Evolutionary conservation across 2,329 filamentous ascomycete genomes (phyloP).

Genomic region (Verticillium longisporum): DNA sequence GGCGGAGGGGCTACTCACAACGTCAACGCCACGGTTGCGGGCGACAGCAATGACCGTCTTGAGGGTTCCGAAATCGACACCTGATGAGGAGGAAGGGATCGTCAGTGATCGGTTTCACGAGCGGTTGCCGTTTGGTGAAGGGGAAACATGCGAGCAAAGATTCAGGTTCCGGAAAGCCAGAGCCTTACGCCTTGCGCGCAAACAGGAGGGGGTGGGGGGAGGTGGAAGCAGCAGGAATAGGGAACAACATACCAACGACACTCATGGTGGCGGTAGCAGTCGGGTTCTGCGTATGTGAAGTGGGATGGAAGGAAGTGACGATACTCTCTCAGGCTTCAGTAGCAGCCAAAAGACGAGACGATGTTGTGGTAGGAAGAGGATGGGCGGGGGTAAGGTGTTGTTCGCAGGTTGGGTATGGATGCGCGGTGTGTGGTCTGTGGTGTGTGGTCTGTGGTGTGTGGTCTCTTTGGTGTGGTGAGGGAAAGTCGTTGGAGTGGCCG

Average conservation of each 20-base stretch:
- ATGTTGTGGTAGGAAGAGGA: neutral
- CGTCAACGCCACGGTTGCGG: constrained; percentile 97
- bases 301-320: constrained; percentile 5
- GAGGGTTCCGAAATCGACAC: constrained; percentile 91
- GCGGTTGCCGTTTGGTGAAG: neutral
- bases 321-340: neutral
- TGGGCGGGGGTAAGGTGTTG: neutral
- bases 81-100: constrained; percentile 28
- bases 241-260: constrained; percentile 42
- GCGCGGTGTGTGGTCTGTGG: neutral
- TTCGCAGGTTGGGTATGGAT: neutral
- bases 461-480: constrained; percentile 2
- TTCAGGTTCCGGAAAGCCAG: neutral
- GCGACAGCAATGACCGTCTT: constrained; percentile 98
- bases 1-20: constrained; percentile 59
- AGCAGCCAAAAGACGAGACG: neutral
- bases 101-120: neutral
- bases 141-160: neutral
- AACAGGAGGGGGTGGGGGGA: constrained; percentile 6
- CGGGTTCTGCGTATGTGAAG: constrained; percentile 5
- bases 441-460: neutral
- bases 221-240: neutral
- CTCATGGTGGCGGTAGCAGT: constrained; percentile 38
- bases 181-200: neutral
- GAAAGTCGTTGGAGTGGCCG: neutral